phyloP scores from a whole-genome alignment of 768 basidiomycete species.

The Agrocybe pediades region DNA sequence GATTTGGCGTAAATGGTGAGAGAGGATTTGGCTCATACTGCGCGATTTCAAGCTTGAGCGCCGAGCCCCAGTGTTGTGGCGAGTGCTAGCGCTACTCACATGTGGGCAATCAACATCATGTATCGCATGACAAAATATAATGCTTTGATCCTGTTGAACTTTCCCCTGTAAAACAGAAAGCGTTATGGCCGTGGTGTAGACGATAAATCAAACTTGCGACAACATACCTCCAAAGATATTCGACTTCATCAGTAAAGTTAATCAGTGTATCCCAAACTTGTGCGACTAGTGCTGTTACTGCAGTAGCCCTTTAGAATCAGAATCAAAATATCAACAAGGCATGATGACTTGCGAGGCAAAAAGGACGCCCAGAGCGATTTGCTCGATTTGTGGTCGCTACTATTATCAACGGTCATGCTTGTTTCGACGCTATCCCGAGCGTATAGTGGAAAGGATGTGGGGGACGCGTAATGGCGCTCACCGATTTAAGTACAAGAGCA shows the following conservation, averaged over 20 bases:
- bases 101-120: conserved; percentile 15
- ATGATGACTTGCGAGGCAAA: too few relatives aligned
- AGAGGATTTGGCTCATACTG: conserved; percentile 14
- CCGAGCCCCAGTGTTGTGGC: neutral
- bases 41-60: neutral
- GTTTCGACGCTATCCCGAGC: too few relatives aligned
- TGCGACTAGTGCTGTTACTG: conserved; percentile 21
- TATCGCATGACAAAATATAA: conserved; percentile 22
- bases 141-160: conserved; percentile 8
- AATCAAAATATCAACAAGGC: too few relatives aligned
- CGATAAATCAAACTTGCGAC: neutral
- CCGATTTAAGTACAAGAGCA: too few relatives aligned
- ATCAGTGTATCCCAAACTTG: conserved; percentile 19
- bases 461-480: too few relatives aligned
- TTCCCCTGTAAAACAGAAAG: conserved; percentile 7
- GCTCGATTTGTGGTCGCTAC: too few relatives aligned
- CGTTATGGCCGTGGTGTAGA: neutral
- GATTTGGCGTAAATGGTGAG: neutral
- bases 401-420: too few relatives aligned
- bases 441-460: too few relatives aligned
- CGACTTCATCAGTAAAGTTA: conserved; percentile 20
- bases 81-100: conserved; percentile 14
- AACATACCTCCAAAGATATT: conserved; percentile 21
- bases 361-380: too few relatives aligned
- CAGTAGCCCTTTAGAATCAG: too few relatives aligned